These are phyloP conservation scores for Exutisphaerella laricina DNA, from an alignment of 2,329 filamentous ascomycete genomes.

Conservation along the genomic window DNA sequence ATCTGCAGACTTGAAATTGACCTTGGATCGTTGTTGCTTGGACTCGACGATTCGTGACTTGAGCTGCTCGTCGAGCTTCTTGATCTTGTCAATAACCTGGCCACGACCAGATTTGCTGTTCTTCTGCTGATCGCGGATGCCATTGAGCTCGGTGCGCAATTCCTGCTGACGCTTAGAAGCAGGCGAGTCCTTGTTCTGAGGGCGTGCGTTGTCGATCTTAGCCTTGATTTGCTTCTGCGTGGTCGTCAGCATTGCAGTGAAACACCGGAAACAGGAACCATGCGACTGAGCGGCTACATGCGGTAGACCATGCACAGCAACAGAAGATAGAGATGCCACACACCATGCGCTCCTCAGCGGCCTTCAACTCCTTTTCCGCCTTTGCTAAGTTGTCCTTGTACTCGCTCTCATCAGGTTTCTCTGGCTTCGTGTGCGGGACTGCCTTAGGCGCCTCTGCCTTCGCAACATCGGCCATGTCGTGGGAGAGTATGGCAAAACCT, in stretches of 20 bases:
- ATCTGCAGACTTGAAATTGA: conserved; percentile 79
- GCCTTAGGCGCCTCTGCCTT: conserved; percentile 12
- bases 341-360: conserved; percentile 59
- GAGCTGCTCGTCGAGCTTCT: conserved; percentile 82
- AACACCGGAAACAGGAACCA: too few relatives aligned
- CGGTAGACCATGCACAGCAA: not conserved
- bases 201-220: conserved; percentile 78
- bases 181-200: conserved; percentile 76
- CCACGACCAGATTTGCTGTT: conserved; percentile 77
- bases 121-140: conserved; percentile 82
- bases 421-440: conserved; percentile 57
- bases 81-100: conserved; percentile 81
- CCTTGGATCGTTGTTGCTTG: conserved; percentile 74
- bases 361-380: conserved; percentile 81
- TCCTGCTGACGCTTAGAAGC: conserved; percentile 78
- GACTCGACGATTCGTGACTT: conserved; percentile 80
- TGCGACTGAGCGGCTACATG: too few relatives aligned
- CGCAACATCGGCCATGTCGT: conserved; percentile 28
- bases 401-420: conserved; percentile 78
- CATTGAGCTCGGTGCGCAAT: conserved; percentile 72
- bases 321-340: conserved; percentile 11
- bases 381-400: conserved; percentile 75
- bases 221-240: conserved; percentile 74
- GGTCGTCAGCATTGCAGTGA: conserved; percentile 23
- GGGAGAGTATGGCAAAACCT: too few relatives aligned